Base-by-base conservation (phyloP, 768 basidiomycete species). In the Naganishia onofrii region DNA sequence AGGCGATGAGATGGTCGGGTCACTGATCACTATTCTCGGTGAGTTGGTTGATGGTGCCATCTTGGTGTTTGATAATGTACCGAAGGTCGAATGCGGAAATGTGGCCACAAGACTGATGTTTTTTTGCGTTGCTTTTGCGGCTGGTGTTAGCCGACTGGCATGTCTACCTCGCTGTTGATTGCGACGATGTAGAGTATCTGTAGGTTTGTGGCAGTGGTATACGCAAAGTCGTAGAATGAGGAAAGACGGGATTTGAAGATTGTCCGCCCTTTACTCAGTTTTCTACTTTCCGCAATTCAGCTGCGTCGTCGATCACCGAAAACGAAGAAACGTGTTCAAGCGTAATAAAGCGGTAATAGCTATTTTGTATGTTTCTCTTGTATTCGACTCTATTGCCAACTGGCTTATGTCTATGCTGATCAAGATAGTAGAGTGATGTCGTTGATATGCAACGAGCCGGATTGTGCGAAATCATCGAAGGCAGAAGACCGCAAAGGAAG, bases 21-120 rank as follows among this genome's bases (percentile, higher is more conserved):
- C 60, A 13, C 36, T 63, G 42, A 63, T 63, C 9, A 63, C 19
- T 44, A 63, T 63, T 15, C 60, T n/a, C 13, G 60, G 60, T 23
- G 60, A 63, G 15, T 63, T 63, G 60, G 36, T 63, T 23, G 57
- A 58, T n/a, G 60, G 36, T 26, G 60, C 23, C 60, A 63, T 63
- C 23, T 44, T 44, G 36, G 29, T 6, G 23, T n/a, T 26, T 63
- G 60, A 12, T 13, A 5, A 42, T 28, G 4, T 58, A 23, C 9
- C n/a, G 12, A 9, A 32, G 57, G 31, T 17, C 21, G 29, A 34
- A 28, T 58, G 29, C 17, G 21, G 48, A 51, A 17, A 51, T 4
- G 23, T 6, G 19, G 3, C 1, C n/a, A 51, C n/a, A 51, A 26
- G 23, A 12, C 19, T 26, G 48, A 26, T 51, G n/a, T 17, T 6